These are phyloP conservation scores for Ustilago xerochloae DNA, from an alignment of 1,284 basidiomycete species.

Conservation along the genomic window DNA sequence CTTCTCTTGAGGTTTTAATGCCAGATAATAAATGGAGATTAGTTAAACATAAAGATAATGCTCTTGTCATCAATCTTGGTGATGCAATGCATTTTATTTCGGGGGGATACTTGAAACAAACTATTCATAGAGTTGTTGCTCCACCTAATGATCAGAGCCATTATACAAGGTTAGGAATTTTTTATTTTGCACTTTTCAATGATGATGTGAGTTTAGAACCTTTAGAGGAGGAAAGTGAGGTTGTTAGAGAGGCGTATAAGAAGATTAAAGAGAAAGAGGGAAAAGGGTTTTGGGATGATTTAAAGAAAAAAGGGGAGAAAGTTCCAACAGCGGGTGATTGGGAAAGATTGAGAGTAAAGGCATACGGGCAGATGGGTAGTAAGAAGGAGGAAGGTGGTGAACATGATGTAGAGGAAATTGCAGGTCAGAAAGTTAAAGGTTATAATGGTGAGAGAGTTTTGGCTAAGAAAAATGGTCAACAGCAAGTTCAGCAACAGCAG, in stretches of 20 bases:
- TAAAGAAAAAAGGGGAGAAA: conserved; percentile 34
- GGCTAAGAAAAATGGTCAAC: conserved; percentile 10
- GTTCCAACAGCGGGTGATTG: conserved; percentile 64
- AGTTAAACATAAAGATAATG: conserved; percentile 68
- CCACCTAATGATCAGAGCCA: conserved; percentile 69
- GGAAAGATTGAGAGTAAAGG: conserved; percentile 63
- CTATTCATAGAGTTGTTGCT: conserved; percentile 69
- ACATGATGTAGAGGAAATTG: conserved; percentile 63
- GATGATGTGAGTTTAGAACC: conserved; percentile 67
- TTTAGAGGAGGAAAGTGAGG: conserved; percentile 61
- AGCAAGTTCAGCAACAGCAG: too few species aligned
- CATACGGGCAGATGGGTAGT: conserved; percentile 61
- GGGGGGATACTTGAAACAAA: conserved; percentile 67
- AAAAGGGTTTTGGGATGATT: conserved; percentile 55
- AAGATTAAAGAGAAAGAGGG: conserved; percentile 8
- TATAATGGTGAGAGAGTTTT: conserved; percentile 54
- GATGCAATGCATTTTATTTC: conserved; percentile 65
- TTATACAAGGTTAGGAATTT: conserved; percentile 68
- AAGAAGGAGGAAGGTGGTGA: conserved; percentile 64
- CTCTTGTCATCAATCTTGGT: conserved; percentile 65
- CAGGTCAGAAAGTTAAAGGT: conserved; percentile 53
- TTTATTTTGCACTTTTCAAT: conserved; percentile 70
- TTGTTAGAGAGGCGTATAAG: conserved; percentile 55
- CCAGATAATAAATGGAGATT: conserved; percentile 69
- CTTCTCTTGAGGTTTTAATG: conserved; percentile 70